Evolutionary conservation across 2,329 filamentous ascomycete species (phyloP).

Genomic region (Fusarium sp.): DNA sequence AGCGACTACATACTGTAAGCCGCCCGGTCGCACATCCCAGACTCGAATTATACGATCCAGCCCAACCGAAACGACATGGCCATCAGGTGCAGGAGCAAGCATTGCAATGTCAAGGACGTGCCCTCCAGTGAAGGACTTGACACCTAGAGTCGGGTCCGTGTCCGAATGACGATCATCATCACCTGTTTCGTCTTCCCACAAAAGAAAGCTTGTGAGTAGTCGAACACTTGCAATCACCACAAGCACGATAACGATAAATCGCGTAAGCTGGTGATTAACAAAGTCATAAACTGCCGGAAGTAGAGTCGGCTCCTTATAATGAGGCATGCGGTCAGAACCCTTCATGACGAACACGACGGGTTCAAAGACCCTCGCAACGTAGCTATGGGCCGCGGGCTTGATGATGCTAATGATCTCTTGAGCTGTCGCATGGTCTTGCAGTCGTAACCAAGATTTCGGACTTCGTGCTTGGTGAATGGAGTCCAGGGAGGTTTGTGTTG

Average conservation of each 20-base stretch:
- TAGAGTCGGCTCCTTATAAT: constrained; percentile 56
- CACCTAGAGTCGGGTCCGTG: constrained; percentile 67
- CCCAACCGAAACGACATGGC: constrained; percentile 77
- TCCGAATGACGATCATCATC: constrained; percentile 63
- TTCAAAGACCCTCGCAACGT: constrained; percentile 81
- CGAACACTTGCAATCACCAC: constrained; percentile 76
- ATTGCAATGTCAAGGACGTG: constrained; percentile 80
- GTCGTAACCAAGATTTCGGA: constrained; percentile 81
- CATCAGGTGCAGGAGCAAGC: constrained; percentile 73
- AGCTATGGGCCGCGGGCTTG: constrained; percentile 79
- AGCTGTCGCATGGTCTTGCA: constrained; percentile 85
- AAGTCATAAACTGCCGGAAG: constrained; percentile 73
- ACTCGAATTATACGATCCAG: constrained; percentile 78
- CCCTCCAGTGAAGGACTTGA: constrained; percentile 73
- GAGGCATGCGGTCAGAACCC: constrained; percentile 75
- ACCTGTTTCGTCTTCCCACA: constrained; percentile 74
- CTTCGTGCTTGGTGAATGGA: constrained; percentile 81
- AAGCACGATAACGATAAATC: constrained; percentile 75
- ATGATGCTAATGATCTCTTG: constrained; percentile 82
- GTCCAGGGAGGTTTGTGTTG: constrained; percentile 60
- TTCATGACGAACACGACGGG: constrained; percentile 81
- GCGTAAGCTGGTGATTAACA: constrained; percentile 69
- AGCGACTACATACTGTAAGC: constrained; percentile 59
- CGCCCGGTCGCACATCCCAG: constrained; percentile 71
- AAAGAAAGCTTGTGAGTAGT: constrained; percentile 80